Base-by-base conservation (phyloP, 75 land plant species). In the Pinus albicaulis region DNA sequence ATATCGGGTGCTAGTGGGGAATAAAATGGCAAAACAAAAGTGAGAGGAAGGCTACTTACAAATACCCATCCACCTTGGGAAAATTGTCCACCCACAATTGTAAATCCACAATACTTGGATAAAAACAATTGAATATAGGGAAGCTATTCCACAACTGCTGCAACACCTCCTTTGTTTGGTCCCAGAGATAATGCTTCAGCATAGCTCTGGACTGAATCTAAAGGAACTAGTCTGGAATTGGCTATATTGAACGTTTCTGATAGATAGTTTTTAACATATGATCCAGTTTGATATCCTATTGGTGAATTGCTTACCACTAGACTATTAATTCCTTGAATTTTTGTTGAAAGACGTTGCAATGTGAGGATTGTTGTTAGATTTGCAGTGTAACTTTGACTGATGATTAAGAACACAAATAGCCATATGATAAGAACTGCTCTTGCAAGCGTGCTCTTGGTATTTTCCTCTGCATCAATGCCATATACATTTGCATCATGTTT, bases 41-140 rank as follows among this genome's bases (percentile, higher is more conserved):
- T 74, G 48, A 44, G 31, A 26, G 22, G 19, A 57, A 52, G 12
- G 71, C 60, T 68, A 89, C 93, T 91, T 81, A 93, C 94, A 87
- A 95, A 92, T 74, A 94, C 96, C 96, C 95, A 95, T 17, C 95
- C 98, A 74, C 78, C 84, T 77, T 84, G 89, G 15, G 98, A 92
- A 82, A 92, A 90, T 76, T 87, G 88, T 71, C 84, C 83, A 8
- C 98, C 98, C 1, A 87, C 90, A 25, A 90, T 90, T 31, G 83
- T 77, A 66, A 82, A 92, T 28, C 83, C 87, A 80, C 98, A 95
- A 36, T 88, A 73, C 23, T 88, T 84, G 59, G 98, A 87, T 59
- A 92, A 83, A 63, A 95, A 95, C 56, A 93, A 78, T 76, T 95
- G 92, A 6, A 91, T 73, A 59, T 95, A 95, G 23, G 96, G 92